These are phyloP conservation scores for Globisporangium paddicum DNA, from an alignment of 352 stramenopile species.

Conservation along the genomic window DNA sequence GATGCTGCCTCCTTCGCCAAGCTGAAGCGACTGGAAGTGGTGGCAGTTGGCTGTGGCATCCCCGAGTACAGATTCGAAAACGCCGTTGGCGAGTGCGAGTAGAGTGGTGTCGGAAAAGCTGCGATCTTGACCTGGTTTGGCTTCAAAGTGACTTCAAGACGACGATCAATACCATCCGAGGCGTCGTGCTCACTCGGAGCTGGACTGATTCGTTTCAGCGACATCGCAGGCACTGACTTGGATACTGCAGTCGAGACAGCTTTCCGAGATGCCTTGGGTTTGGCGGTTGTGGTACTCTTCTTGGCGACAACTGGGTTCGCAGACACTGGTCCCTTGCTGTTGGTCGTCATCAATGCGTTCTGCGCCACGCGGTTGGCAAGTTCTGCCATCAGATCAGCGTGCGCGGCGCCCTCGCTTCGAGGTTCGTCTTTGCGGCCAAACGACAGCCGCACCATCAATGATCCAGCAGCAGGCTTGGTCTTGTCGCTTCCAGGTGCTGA, in stretches of 20 bases:
- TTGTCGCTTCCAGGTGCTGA: background rate
- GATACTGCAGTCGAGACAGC: background rate
- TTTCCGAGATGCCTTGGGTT: background rate
- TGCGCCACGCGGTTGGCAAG: background rate
- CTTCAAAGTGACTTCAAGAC: background rate
- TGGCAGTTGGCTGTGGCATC: background rate
- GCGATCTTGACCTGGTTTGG: background rate
- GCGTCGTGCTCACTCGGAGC: background rate
- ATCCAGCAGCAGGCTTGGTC: background rate
- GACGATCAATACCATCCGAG: background rate
- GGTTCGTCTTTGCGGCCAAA: background rate
- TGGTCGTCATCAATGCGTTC: background rate
- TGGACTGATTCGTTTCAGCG: conserved; percentile 1
- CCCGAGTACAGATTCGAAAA: background rate
- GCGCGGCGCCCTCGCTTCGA: background rate
- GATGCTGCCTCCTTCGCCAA: background rate
- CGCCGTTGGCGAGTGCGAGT: background rate
- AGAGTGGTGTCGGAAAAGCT: background rate
- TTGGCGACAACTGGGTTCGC: background rate
- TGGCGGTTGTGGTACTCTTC: background rate
- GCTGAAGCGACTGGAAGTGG: background rate
- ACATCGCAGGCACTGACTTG: background rate
- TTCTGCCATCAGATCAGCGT: background rate
- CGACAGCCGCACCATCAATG: conserved; percentile 1
- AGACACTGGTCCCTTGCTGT: background rate